Evolutionary conservation across 2,329 filamentous ascomycete genomes (phyloP).

Genomic region (Dactylellina leptospora): DNA sequence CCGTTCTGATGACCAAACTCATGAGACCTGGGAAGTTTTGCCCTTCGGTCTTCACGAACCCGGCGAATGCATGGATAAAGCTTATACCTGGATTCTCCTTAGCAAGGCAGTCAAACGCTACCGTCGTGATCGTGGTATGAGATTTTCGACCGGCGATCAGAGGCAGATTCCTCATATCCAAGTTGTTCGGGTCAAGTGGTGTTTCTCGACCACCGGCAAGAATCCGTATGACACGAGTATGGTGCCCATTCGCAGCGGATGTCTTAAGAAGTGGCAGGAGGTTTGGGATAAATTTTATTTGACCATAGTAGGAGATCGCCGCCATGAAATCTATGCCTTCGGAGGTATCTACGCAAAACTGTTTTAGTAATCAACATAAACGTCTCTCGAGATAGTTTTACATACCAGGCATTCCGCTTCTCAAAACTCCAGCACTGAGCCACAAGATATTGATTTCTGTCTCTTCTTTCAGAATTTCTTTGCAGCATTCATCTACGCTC

Average conservation of each 20-base stretch:
- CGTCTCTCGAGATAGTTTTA: not conserved
- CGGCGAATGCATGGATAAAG: constrained; percentile 65
- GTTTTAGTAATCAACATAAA: not conserved
- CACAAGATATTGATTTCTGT: constrained; percentile 67
- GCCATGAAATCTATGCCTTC: constrained; percentile 68
- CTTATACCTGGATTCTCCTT: constrained; percentile 62
- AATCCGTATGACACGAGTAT: constrained; percentile 68
- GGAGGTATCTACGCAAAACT: constrained; percentile 65
- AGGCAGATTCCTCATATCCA: constrained; percentile 61
- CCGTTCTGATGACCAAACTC: constrained; percentile 58
- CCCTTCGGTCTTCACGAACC: constrained; percentile 63
- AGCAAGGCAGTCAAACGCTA: constrained; percentile 65
- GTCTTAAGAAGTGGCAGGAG: constrained; percentile 67
- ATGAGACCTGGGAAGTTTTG: constrained; percentile 59
- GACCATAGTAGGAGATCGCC: constrained; percentile 68
- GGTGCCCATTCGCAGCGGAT: constrained; percentile 59
- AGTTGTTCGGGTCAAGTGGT: constrained; percentile 63
- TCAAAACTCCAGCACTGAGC: constrained; percentile 65
- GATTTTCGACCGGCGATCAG: constrained; percentile 60
- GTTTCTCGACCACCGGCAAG: constrained; percentile 67
- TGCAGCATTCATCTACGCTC: constrained; percentile 65
- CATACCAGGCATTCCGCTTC: constrained; percentile 52
- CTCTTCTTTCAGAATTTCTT: constrained; percentile 65
- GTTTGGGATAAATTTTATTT: constrained; percentile 67
- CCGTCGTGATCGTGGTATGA: constrained; percentile 64